These are phyloP conservation scores for Neoscytalidium dimidiatum DNA, from an alignment of 2,329 filamentous ascomycete genomes.

Conservation along the genomic window DNA sequence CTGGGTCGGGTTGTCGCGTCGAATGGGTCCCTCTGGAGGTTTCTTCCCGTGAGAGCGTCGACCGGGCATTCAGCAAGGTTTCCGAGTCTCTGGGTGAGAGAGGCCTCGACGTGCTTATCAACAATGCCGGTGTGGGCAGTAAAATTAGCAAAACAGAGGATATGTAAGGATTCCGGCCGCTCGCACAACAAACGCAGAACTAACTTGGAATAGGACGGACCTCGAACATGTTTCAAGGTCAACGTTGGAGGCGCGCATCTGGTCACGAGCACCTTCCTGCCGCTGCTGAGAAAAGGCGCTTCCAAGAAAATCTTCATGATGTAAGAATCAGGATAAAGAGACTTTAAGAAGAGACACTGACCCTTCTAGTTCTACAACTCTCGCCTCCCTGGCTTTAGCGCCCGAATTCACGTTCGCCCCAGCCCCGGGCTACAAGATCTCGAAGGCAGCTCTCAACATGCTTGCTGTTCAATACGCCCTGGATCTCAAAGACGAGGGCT, in stretches of 20 bases:
- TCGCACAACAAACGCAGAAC: too few relatives aligned
- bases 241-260: slow-evolving; percentile 44
- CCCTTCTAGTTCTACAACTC: slow-evolving; percentile 39
- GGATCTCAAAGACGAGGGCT: slow-evolving; percentile 41
- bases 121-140: slow-evolving; percentile 5
- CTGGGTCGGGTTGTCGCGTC: slow-evolving; percentile 26
- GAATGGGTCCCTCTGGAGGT: slow-evolving; percentile 46
- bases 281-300: slow-evolving; percentile 39
- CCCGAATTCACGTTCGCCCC: slow-evolving; percentile 26
- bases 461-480: slow-evolving; percentile 48
- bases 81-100: slow-evolving; percentile 14
- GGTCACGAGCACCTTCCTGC: slow-evolving; percentile 43
- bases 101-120: background rate
- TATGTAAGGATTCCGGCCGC: background rate
- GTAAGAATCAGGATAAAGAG: slow-evolving; percentile 28
- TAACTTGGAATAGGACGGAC: slow-evolving; percentile 20
- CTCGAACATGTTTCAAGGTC: slow-evolving; percentile 33
- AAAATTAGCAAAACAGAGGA: background rate
- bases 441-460: slow-evolving; percentile 52
- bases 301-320: slow-evolving; percentile 49
- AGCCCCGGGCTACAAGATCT: slow-evolving; percentile 45
- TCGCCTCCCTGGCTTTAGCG: slow-evolving; percentile 44
- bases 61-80: slow-evolving; percentile 35
- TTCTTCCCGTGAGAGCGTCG: slow-evolving; percentile 39
- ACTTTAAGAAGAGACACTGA: background rate